These are phyloP conservation scores for Exophiala sp. DNA, from an alignment of 2,329 filamentous ascomycete genomes.

Conservation along the genomic window DNA sequence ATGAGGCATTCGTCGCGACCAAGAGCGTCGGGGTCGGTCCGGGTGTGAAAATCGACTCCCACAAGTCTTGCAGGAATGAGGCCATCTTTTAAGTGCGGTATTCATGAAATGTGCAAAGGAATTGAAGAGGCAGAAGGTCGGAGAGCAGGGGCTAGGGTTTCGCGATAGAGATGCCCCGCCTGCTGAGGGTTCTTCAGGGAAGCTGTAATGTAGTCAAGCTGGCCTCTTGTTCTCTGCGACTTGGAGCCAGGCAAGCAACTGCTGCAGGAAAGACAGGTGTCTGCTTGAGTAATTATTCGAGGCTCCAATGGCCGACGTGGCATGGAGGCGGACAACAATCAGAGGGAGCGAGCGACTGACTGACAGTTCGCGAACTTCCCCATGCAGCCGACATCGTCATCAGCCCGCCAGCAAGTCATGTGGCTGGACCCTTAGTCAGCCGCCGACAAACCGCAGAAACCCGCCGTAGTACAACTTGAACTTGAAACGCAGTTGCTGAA, in stretches of 20 bases:
- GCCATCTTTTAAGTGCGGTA: slow-evolving; percentile 33
- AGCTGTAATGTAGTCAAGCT: slow-evolving; percentile 9
- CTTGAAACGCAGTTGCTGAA: too few species aligned
- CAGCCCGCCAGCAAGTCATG: background rate
- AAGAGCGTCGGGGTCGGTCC: slow-evolving; percentile 84
- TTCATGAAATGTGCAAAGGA: background rate
- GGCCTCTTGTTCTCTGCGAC: background rate
- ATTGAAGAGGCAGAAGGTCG: background rate
- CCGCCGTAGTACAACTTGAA: too few species aligned
- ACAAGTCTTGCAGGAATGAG: slow-evolving; percentile 66
- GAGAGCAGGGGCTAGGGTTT: background rate
- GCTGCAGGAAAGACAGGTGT: slow-evolving; percentile 11
- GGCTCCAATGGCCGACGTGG: slow-evolving; percentile 12
- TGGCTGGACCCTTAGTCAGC: background rate
- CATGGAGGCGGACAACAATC: slow-evolving; percentile 6
- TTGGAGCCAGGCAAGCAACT: slow-evolving; percentile 4
- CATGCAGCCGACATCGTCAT: slow-evolving; percentile 3
- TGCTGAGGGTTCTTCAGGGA: slow-evolving; percentile 3
- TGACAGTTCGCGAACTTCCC: background rate
- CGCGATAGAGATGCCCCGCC: slow-evolving; percentile 9
- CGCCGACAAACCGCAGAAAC: too few species aligned
- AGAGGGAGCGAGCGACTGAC: background rate
- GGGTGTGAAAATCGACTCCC: slow-evolving; percentile 88
- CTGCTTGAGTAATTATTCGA: slow-evolving; percentile 9
- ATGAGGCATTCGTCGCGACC: slow-evolving; percentile 81